Percentiles rank a stretch among this genome's conserved stretches.
phyloP scores from a whole-genome alignment of 2,329 filamentous ascomycete genomes.

The Rhynchosporium secalis region DNA sequence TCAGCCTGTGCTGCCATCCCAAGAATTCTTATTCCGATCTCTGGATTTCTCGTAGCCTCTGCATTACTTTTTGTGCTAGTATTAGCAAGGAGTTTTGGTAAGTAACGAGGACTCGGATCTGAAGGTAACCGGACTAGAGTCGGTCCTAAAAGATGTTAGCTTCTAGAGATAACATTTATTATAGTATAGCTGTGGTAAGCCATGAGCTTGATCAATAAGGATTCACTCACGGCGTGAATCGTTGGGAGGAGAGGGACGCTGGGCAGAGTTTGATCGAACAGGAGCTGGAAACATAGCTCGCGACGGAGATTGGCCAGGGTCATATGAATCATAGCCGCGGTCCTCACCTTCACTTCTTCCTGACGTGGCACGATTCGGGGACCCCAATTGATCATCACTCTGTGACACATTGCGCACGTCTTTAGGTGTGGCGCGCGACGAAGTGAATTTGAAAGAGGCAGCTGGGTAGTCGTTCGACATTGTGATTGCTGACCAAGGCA shows the following conservation, averaged over 20 bases:
- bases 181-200: neutral
- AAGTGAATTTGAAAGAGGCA: neutral
- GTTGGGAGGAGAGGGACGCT: neutral
- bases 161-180: neutral
- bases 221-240: conserved; percentile 7
- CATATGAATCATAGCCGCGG: conserved; percentile 5
- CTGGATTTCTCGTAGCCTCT: conserved; percentile 1
- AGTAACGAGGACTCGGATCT: neutral
- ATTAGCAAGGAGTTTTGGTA: neutral
- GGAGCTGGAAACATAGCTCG: conserved; percentile 4
- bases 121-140: neutral
- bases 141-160: neutral
- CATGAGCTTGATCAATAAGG: neutral
- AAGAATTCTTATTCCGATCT: conserved; percentile 4
- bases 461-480: conserved; percentile 1
- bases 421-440: neutral
- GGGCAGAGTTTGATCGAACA: neutral
- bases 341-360: neutral
- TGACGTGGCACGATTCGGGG: neutral
- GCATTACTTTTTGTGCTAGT: neutral
- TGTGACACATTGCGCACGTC: neutral
- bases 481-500: neutral
- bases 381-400: neutral
- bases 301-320: conserved; percentile 3
- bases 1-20: conserved; percentile 2